phyloP scores from a whole-genome alignment of 1,284 basidiomycete genomes.

The Amylostereum areolatum region DNA sequence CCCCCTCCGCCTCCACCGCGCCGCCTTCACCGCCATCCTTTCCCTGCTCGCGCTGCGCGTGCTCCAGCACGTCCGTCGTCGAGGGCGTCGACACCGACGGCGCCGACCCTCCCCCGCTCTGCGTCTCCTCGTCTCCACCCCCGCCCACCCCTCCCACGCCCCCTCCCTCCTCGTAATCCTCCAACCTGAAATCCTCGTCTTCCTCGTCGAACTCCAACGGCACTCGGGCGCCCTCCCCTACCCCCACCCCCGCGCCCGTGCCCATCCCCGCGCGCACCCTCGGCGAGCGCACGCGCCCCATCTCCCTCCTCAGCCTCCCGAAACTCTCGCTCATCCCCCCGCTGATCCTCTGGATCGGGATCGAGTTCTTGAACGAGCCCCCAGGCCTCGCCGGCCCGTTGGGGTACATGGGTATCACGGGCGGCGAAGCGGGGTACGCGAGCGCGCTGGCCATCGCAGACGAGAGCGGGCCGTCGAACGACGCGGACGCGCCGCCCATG shows the following conservation, averaged over 20 bases:
- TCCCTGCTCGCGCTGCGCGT: constrained; percentile 19
- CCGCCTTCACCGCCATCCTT: neutral
- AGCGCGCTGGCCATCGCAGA: constrained; percentile 66
- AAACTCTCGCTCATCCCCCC: constrained; percentile 57
- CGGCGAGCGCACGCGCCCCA: constrained; percentile 40
- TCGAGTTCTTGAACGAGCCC: constrained; percentile 40
- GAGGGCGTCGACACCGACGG: constrained; percentile 33
- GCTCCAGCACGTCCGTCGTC: constrained; percentile 26
- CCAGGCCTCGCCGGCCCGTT: constrained; percentile 51
- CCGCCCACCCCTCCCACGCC: constrained; percentile 11
- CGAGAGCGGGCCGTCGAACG: constrained; percentile 75
- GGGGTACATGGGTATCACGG: constrained; percentile 71
- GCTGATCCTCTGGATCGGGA: constrained; percentile 51
- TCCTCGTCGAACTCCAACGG: constrained; percentile 69
- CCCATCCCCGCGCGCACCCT: constrained; percentile 18
- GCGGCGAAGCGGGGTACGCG: constrained; percentile 41
- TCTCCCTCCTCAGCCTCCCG: constrained; percentile 46
- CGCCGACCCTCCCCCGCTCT: constrained; percentile 21
- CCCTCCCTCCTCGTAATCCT: constrained; percentile 12
- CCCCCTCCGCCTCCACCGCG: constrained; percentile 25
- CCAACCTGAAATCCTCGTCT: constrained; percentile 50
- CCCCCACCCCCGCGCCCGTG: constrained; percentile 14
- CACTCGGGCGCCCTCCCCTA: constrained; percentile 30
- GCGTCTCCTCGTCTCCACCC: constrained; percentile 23
- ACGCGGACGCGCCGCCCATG: constrained; percentile 35